These are phyloP conservation scores for Tuber microsphaerosporum DNA, from an alignment of 495 filamentous ascomycete genomes.

Conservation along the genomic window DNA sequence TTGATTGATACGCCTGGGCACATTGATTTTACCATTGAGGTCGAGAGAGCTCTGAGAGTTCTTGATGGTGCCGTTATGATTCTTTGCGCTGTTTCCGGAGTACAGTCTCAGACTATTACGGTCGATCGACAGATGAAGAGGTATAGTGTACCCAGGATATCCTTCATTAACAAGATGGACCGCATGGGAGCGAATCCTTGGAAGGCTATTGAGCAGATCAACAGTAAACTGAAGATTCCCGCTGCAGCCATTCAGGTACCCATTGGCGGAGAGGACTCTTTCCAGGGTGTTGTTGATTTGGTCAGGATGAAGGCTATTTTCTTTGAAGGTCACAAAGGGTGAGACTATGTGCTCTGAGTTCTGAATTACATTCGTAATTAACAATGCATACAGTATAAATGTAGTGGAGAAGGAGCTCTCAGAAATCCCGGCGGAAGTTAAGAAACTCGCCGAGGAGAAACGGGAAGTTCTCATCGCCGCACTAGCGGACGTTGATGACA, in stretches of 20 bases:
- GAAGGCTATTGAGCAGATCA: slow-evolving; percentile 96
- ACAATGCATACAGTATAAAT: slow-evolving; percentile 46
- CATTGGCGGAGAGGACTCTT: slow-evolving; percentile 86
- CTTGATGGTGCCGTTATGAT: slow-evolving; percentile 98
- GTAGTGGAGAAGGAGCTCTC: slow-evolving; percentile 55
- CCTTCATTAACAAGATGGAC: slow-evolving; percentile 99
- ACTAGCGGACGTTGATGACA: slow-evolving; percentile 93
- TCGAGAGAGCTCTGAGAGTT: slow-evolving; percentile 91
- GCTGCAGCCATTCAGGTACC: slow-evolving; percentile 94
- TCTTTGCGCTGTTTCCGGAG: slow-evolving; percentile 91
- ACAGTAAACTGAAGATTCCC: slow-evolving; percentile 81
- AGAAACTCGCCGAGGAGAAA: slow-evolving; percentile 67
- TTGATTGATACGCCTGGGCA: slow-evolving; percentile 98
- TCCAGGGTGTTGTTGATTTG: slow-evolving; percentile 89
- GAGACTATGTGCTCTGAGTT: slow-evolving; percentile 31
- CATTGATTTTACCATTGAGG: slow-evolving; percentile 99
- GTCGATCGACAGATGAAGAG: slow-evolving; percentile 98
- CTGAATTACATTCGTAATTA: slow-evolving; percentile 10
- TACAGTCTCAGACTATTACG: slow-evolving; percentile 96
- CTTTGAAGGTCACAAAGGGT: slow-evolving; percentile 75
- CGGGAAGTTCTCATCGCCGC: slow-evolving; percentile 83
- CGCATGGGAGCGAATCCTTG: slow-evolving; percentile 98
- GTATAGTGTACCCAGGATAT: slow-evolving; percentile 92
- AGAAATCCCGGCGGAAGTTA: slow-evolving; percentile 70
- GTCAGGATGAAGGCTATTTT: slow-evolving; percentile 88